Conservation (phyloP, 2,329 filamentous ascomycete species). For the Colletotrichum melonis region DNA sequence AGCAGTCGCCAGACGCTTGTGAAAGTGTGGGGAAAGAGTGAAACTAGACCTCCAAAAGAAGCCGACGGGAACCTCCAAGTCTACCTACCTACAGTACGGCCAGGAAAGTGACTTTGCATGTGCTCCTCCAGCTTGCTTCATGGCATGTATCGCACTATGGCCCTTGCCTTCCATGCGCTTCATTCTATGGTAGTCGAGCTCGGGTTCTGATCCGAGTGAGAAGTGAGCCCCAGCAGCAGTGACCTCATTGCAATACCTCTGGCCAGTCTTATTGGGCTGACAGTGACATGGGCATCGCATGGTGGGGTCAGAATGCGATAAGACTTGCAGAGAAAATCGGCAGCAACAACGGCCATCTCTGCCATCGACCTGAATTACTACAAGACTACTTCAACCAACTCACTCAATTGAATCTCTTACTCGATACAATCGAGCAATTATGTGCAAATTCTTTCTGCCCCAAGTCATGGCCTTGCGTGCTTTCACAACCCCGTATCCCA, state of each 20-base stretch:
- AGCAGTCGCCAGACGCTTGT: constrained; percentile 38
- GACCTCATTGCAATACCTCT: constrained; percentile 1
- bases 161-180: background rate
- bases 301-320: constrained; percentile 23
- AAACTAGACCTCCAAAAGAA: constrained; percentile 12
- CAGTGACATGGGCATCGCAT: background rate
- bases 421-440: constrained; percentile 18
- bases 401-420: background rate
- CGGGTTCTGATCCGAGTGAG: background rate
- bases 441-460: background rate
- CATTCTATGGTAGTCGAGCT: background rate
- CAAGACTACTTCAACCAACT: background rate
- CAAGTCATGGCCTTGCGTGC: constrained; percentile 4
- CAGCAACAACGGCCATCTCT: background rate
- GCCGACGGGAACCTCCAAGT: background rate
- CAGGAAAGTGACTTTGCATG: constrained; percentile 28
- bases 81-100: too few relatives aligned
- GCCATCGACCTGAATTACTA: background rate
- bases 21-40: constrained; percentile 44
- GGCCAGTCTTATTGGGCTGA: background rate
- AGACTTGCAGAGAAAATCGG: constrained; percentile 9
- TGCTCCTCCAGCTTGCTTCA: constrained; percentile 11
- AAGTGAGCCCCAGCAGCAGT: background rate
- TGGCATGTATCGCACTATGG: constrained; percentile 8
- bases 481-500: background rate